phyloP scores from a whole-genome alignment of 2,329 filamentous ascomycete species.

The Xylaria polymorpha region DNA sequence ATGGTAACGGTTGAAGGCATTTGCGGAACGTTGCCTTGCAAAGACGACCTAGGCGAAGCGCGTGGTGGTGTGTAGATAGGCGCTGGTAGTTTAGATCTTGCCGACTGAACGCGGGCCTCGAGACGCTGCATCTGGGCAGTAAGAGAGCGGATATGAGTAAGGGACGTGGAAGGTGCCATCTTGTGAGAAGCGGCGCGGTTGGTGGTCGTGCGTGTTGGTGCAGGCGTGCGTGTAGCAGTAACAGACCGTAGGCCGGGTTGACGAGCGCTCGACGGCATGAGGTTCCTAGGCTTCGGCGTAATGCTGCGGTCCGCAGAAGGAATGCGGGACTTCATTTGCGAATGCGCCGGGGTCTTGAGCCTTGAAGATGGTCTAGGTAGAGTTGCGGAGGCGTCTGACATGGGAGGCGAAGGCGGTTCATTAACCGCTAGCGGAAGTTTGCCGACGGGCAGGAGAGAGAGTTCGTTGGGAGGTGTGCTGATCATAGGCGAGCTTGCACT shows the following conservation, averaged over 20 bases:
- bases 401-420: constrained; percentile 92
- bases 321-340: constrained; percentile 62
- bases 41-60: constrained; percentile 74
- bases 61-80: constrained; percentile 82
- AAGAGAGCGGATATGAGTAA: constrained; percentile 91
- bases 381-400: constrained; percentile 83
- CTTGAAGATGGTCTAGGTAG: constrained; percentile 63
- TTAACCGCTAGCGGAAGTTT: constrained; percentile 72
- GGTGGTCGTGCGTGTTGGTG: constrained; percentile 60
- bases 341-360: constrained; percentile 52
- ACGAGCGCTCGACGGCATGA: constrained; percentile 53
- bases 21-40: constrained; percentile 51
- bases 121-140: constrained; percentile 98
- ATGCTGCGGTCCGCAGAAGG: constrained; percentile 65
- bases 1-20: constrained; percentile 70
- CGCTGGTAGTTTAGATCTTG: constrained; percentile 89
- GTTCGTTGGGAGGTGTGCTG: constrained; percentile 84
- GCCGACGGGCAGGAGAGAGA: constrained; percentile 63
- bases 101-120: constrained; percentile 91
- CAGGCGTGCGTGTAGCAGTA: constrained; percentile 60
- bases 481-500: constrained; percentile 92
- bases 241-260: constrained; percentile 59
- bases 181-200: constrained; percentile 60
- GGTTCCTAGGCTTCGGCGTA: constrained; percentile 64
- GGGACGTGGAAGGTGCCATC: constrained; percentile 72